These are phyloP conservation scores for Pleurotus tuber-regium DNA, from an alignment of 768 basidiomycete genomes.

Conservation along the genomic window DNA sequence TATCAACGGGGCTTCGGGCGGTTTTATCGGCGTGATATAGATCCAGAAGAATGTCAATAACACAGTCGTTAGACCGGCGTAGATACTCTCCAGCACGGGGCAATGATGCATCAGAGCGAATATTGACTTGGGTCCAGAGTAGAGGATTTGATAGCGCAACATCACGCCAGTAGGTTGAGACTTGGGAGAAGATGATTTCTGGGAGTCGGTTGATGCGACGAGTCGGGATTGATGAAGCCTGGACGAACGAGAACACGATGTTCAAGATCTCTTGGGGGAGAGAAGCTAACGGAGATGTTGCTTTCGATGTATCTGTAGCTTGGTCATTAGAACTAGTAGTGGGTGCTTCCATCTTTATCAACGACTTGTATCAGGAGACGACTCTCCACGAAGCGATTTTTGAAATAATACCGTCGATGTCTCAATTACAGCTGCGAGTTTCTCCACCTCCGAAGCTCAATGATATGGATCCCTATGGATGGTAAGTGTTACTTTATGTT, in stretches of 20 bases:
- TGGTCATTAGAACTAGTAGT: too few relatives aligned
- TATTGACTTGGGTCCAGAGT: constrained; percentile 40
- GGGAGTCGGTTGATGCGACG: neutral
- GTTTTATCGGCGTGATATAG: constrained; percentile 8
- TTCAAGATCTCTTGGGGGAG: neutral
- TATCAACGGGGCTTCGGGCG: neutral
- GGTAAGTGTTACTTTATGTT: too few relatives aligned
- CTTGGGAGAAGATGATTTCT: constrained; percentile 37
- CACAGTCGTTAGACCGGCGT: constrained; percentile 28
- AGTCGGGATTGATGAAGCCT: neutral
- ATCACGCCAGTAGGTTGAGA: constrained; percentile 34
- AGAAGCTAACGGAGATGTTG: neutral
- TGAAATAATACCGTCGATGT: too few relatives aligned
- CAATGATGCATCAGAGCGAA: constrained; percentile 19
- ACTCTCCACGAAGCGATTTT: too few relatives aligned
- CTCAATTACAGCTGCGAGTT: too few relatives aligned
- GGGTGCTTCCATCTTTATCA: too few relatives aligned
- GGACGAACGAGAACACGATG: neutral
- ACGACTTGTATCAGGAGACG: too few relatives aligned
- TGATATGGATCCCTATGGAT: too few relatives aligned
- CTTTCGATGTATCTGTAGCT: too few relatives aligned
- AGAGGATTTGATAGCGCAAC: constrained; percentile 33
- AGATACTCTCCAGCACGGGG: constrained; percentile 29
- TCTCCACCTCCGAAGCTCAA: too few relatives aligned
- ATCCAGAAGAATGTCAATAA: constrained; percentile 32